Percentiles rank a stretch among this genome's conserved stretches.
Evolutionary conservation across 768 basidiomycete genomes (phyloP).

Genomic region (Solioccasus polychromus): DNA sequence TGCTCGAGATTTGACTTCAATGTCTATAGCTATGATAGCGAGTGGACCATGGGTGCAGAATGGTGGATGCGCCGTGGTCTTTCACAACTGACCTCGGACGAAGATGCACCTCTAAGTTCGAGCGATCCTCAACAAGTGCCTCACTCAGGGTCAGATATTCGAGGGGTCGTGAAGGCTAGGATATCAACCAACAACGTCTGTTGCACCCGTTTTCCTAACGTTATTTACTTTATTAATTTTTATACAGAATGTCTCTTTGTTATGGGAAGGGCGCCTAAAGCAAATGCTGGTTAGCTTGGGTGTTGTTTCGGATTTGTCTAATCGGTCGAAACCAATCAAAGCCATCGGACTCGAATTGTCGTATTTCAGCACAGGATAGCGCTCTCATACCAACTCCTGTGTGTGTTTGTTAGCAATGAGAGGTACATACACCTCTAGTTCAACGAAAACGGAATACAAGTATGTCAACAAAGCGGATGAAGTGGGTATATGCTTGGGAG

Average conservation of each 20-base stretch:
- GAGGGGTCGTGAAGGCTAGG: slow-evolving; percentile 85
- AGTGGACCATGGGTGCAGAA: slow-evolving; percentile 93
- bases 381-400: not conserved
- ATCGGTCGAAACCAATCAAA: slow-evolving; percentile 81
- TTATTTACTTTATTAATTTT: not conserved
- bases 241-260: slow-evolving; percentile 75
- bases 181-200: slow-evolving; percentile 87
- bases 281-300: slow-evolving; percentile 90
- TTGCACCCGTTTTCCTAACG: slow-evolving; percentile 4
- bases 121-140: slow-evolving; percentile 9
- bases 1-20: slow-evolving; percentile 95
- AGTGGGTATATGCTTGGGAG: slow-evolving; percentile 23
- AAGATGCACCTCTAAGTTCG: slow-evolving; percentile 1
- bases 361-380: slow-evolving; percentile 72
- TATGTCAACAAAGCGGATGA: slow-evolving; percentile 17
- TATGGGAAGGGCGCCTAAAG: slow-evolving; percentile 92
- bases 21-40: slow-evolving; percentile 94
- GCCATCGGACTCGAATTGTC: slow-evolving; percentile 91
- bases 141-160: slow-evolving; percentile 39
- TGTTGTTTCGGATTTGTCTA: slow-evolving; percentile 86
- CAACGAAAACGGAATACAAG: slow-evolving; percentile 18
- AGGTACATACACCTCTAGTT: slow-evolving; percentile 19
- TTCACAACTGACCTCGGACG: slow-evolving; percentile 23
- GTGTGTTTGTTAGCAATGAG: slow-evolving; percentile 12
- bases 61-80: slow-evolving; percentile 83